Evolutionary conservation across 306 rosid genomes (phyloP).

Genomic region (Prunus mume): DNA sequence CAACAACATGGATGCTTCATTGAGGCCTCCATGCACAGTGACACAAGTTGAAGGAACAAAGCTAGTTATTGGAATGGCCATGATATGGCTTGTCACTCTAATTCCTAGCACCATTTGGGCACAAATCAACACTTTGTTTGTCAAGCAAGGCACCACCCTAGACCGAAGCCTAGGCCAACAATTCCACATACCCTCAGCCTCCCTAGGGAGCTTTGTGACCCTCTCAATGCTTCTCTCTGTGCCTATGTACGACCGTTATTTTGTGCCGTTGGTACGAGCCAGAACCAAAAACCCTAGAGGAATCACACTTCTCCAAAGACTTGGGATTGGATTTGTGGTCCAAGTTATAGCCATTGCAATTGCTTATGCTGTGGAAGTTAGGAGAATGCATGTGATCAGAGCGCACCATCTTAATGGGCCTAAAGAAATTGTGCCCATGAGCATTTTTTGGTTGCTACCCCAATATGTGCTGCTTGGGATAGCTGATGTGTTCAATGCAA

Average conservation of each 20-base stretch:
- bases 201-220: conserved; percentile 54
- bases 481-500: conserved; percentile 55
- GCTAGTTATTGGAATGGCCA: conserved; percentile 51
- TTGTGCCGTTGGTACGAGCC: conserved; percentile 49
- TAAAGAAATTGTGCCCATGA: conserved; percentile 62
- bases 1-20: conserved; percentile 8
- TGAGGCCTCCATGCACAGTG: conserved; percentile 51
- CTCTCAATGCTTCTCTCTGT: conserved; percentile 53
- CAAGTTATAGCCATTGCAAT: conserved; percentile 46
- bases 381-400: conserved; percentile 42
- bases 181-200: conserved; percentile 54
- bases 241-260: conserved; percentile 58
- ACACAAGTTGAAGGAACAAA: conserved; percentile 70
- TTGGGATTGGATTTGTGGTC: conserved; percentile 50
- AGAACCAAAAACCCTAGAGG: conserved; percentile 50
- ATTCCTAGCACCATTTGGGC: conserved; percentile 77
- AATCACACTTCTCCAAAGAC: conserved; percentile 54
- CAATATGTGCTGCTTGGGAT: conserved; percentile 60
- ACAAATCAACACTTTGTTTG: conserved; percentile 63
- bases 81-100: conserved; percentile 67
- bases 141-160: conserved; percentile 63
- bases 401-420: conserved; percentile 38
- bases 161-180: conserved; percentile 30
- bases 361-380: conserved; percentile 50
- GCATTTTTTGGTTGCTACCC: conserved; percentile 72